Percentiles rank a stretch among this genome's conserved stretches.
phyloP scores from a whole-genome alignment of 129 eudicot species.

The Chrysanthemum makinoi region DNA sequence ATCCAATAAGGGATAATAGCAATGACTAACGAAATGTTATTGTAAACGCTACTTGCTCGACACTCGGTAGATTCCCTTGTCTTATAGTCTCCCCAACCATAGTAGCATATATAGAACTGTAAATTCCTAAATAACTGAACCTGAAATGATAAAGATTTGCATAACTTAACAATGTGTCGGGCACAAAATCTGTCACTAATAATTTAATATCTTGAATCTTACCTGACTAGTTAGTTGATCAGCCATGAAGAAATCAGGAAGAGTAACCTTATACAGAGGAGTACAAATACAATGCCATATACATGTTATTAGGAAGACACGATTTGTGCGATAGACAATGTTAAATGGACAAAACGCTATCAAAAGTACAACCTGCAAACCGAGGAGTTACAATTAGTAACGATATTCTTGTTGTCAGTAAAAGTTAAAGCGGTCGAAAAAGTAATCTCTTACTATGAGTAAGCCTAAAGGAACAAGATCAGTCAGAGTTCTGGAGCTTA shows the following conservation, averaged over 20 bases:
- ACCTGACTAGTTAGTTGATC: constrained; percentile 86
- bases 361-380: constrained; percentile 49
- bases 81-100: constrained; percentile 62
- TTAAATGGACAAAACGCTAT: constrained; percentile 64
- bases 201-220: neutral
- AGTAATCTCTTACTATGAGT: constrained; percentile 43
- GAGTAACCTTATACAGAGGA: constrained; percentile 73
- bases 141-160: constrained; percentile 24
- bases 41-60: constrained; percentile 27
- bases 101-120: constrained; percentile 60
- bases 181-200: neutral
- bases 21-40: constrained; percentile 32
- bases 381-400: constrained; percentile 3
- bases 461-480: constrained; percentile 58
- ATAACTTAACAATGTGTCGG: neutral
- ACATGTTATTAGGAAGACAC: constrained; percentile 50
- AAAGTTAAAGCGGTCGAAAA: neutral
- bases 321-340: constrained; percentile 57
- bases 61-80: constrained; percentile 41
- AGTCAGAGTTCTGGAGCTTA: constrained; percentile 25
- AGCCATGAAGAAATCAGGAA: constrained; percentile 66
- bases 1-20: constrained; percentile 53
- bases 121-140: constrained; percentile 52
- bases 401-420: neutral
- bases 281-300: constrained; percentile 62